These are phyloP conservation scores for Spergularia bocconei DNA, from an alignment of 148 eudicot genomes.

Conservation along the genomic window DNA sequence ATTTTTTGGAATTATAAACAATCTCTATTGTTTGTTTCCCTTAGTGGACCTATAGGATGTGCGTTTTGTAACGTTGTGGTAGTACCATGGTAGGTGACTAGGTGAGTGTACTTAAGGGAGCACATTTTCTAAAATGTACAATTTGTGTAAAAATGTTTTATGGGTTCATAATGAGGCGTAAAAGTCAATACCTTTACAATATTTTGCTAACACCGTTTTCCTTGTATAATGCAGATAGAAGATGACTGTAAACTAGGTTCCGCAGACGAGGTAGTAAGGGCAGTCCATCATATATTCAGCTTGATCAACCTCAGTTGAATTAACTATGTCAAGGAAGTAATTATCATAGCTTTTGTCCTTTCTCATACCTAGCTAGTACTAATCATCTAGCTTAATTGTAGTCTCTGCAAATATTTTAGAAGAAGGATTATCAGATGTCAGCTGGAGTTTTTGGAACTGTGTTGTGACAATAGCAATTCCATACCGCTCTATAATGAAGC, in stretches of 20 bases:
- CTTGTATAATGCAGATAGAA: conserved; percentile 39
- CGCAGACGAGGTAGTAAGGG: conserved; percentile 44
- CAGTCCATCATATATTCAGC: conserved; percentile 51
- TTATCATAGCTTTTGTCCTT: neutral
- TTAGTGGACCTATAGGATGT: too few relatives aligned
- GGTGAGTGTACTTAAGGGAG: too few relatives aligned
- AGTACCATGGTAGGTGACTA: too few relatives aligned
- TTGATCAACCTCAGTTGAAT: conserved; percentile 27
- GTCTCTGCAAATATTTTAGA: neutral
- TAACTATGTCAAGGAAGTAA: conserved; percentile 5
- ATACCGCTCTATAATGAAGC: too few relatives aligned
- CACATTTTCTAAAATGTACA: too few relatives aligned
- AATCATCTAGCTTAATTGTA: conserved; percentile 1
- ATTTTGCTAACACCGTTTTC: neutral
- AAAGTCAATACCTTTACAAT: neutral
- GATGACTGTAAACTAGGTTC: conserved; percentile 47
- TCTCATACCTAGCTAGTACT: neutral
- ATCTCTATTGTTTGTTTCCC: too few relatives aligned
- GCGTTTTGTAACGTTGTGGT: too few relatives aligned
- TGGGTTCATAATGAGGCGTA: too few relatives aligned
- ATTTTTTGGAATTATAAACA: too few relatives aligned
- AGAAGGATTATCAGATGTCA: neutral
- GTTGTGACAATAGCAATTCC: neutral
- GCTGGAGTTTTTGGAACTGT: neutral
- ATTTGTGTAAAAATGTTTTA: too few relatives aligned